phyloP scores from a whole-genome alignment of 306 rosid genomes.

The Corylus heterophylla region DNA sequence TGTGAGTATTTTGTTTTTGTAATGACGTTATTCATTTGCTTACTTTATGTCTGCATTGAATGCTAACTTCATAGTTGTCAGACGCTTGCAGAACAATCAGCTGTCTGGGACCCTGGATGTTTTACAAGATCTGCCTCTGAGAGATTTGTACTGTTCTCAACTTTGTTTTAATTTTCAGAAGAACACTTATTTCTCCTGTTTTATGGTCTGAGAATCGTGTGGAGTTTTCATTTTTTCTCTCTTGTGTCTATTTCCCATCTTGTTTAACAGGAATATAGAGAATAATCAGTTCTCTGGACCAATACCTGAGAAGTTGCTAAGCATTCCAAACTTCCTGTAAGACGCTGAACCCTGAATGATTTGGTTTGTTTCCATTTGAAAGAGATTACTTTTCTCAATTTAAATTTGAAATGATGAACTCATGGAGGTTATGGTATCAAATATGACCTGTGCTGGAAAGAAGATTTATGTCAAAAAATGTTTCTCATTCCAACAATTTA shows the following conservation, averaged over 20 bases:
- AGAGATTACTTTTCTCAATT: conserved; percentile 20
- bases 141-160: conserved; percentile 66
- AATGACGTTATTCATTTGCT: conserved; percentile 11
- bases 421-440: conserved; percentile 9
- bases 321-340: conserved; percentile 71
- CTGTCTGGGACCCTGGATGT: conserved; percentile 76
- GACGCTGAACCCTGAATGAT: conserved; percentile 13
- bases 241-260: conserved; percentile 9
- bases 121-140: conserved; percentile 75
- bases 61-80: conserved; percentile 52
- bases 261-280: conserved; percentile 79
- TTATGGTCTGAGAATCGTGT: conserved; percentile 3
- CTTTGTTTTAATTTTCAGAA: conserved; percentile 23
- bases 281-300: conserved; percentile 76
- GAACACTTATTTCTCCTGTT: conserved; percentile 24
- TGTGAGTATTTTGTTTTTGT: conserved; percentile 61
- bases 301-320: conserved; percentile 75
- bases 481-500: background rate
- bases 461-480: background rate
- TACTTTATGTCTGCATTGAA: conserved; percentile 10
- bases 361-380: conserved; percentile 25
- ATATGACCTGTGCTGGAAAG: background rate
- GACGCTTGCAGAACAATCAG: conserved; percentile 77
- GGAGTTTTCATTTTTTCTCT: conserved; percentile 2
- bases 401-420: conserved; percentile 21